A percentile compares a stretch with the other conserved stretches of the same genome.
Conservation (phyloP, 768 basidiomycete species). For the Boletus coccyginus region DNA sequence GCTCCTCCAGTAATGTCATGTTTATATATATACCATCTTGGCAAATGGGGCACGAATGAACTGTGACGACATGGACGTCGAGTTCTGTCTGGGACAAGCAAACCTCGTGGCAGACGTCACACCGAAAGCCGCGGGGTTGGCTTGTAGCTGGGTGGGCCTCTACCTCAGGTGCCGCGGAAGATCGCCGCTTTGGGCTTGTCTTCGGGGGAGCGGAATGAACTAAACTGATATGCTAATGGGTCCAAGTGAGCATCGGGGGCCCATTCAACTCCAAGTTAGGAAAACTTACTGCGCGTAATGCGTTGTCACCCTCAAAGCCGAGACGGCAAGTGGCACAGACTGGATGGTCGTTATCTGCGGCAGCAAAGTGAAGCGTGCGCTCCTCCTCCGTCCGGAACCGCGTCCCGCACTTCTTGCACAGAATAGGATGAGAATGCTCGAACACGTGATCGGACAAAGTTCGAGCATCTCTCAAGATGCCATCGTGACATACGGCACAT, state of each 20-base stretch:
- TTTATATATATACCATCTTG: slow-evolving; percentile 32
- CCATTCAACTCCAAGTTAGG: slow-evolving; percentile 2
- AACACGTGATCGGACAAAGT: slow-evolving; percentile 28
- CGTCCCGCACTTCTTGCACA: slow-evolving; percentile 30
- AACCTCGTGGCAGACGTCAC: slow-evolving; percentile 24
- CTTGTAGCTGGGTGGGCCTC: not conserved
- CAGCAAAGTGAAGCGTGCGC: slow-evolving; percentile 36
- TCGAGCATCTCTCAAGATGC: slow-evolving; percentile 26
- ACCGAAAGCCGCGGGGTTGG: slow-evolving; percentile 10
- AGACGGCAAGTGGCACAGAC: slow-evolving; percentile 31
- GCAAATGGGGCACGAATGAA: slow-evolving; percentile 33
- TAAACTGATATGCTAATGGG: slow-evolving; percentile 17
- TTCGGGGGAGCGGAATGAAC: slow-evolving; percentile 15
- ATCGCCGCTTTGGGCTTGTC: slow-evolving; percentile 7
- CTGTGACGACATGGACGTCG: slow-evolving; percentile 30
- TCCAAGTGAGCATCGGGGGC: slow-evolving; percentile 9
- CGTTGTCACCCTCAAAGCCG: slow-evolving; percentile 36
- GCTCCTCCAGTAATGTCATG: slow-evolving; percentile 22
- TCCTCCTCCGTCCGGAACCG: slow-evolving; percentile 37
- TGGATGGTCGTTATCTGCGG: slow-evolving; percentile 37
- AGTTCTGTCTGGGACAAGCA: slow-evolving; percentile 24
- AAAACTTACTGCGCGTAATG: slow-evolving; percentile 29
- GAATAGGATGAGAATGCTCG: slow-evolving; percentile 26
- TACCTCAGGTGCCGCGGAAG: slow-evolving; percentile 8
- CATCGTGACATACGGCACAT: slow-evolving; percentile 27